Evolutionary conservation across 1,284 basidiomycete species (phyloP).

Genomic region (Cronartium quercuum): DNA sequence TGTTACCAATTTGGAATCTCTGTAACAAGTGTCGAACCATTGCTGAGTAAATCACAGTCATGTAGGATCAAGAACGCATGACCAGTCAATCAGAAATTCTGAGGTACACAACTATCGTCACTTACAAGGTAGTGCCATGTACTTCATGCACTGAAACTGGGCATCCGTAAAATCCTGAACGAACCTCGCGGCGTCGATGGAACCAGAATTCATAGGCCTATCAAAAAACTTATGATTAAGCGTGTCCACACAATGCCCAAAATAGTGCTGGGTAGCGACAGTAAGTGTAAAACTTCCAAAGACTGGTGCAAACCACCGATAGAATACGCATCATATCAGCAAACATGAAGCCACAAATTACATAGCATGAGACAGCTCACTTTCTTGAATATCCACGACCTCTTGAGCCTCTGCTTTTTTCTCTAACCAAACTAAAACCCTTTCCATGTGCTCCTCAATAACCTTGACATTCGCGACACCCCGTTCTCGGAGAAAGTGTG

Average conservation of each 20-base stretch:
- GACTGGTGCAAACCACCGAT: conserved; percentile 53
- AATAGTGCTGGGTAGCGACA: conserved; percentile 60
- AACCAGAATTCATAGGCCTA: neutral
- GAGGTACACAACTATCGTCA: no score
- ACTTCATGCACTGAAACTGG: no score
- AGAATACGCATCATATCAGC: neutral
- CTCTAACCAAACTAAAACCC: conserved; percentile 55
- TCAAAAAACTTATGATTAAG: conserved; percentile 24
- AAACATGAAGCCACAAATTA: no score
- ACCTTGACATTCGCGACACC: conserved; percentile 64
- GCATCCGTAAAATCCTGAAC: conserved; percentile 14
- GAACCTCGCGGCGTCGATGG: conserved; percentile 9
- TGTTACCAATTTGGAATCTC: neutral
- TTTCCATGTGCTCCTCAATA: conserved; percentile 58
- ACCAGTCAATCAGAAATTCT: no score
- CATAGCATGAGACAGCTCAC: no score
- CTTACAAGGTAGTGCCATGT: no score
- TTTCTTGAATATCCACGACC: conserved; percentile 30
- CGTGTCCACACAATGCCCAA: conserved; percentile 40
- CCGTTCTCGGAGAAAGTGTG: conserved; percentile 65
- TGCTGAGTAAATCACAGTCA: no score
- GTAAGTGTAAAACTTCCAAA: conserved; percentile 64
- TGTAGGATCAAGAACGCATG: no score
- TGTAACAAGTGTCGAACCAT: no score
- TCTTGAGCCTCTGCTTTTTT: conserved; percentile 8